Evolutionary conservation across 495 filamentous ascomycete species (phyloP), one percentile per base, ranked within the genome.

Genomic region (Penicillium cosmopolitanum): DNA sequence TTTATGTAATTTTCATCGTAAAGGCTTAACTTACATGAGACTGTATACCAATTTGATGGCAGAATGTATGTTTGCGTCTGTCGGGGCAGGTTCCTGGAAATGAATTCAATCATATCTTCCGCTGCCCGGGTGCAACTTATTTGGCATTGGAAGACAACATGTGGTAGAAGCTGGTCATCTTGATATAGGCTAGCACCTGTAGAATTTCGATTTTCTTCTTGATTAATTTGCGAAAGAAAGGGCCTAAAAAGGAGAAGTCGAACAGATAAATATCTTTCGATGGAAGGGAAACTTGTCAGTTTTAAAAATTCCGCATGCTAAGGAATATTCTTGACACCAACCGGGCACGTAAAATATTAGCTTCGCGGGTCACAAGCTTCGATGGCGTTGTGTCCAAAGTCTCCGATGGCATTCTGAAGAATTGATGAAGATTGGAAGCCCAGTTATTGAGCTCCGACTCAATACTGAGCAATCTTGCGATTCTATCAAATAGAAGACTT

Each of bases 61-160:
- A 63, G 25, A 8, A 63, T 63, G 35, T 63, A 58, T 35, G 56
- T 53, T 10, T 63, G 55, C 11, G 55, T 63, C 35, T 58, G 55
- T 35, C 50, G 51, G 15, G 55, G 58, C n/a, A 48, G 38, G 46
- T 61, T 61, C 3, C 46, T 18, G 35, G 48, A 16, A 18, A 61
- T 61, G 12, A 61, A 62, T 13, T 54, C 54, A 10, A 62, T 62
- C 55, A 62, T 62, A 25, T 62, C 60, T 16, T 38, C 28, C 13
- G 61, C 61, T 10, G 61, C 61, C 44, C 58, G 50, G 13, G 38
- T 47, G 12, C 61, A 63, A 13, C 58, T 52, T 12, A 63, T 38
- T 19, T 58, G 61, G 19, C 61, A 63, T 16, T 50, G 55, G 10
- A 36, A 50, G 4, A 56, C 44, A n/a, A 56, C 55, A n/a, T 56